Conservation (phyloP, 2,329 filamentous ascomycete species). For the Shiraia bambusicola region DNA sequence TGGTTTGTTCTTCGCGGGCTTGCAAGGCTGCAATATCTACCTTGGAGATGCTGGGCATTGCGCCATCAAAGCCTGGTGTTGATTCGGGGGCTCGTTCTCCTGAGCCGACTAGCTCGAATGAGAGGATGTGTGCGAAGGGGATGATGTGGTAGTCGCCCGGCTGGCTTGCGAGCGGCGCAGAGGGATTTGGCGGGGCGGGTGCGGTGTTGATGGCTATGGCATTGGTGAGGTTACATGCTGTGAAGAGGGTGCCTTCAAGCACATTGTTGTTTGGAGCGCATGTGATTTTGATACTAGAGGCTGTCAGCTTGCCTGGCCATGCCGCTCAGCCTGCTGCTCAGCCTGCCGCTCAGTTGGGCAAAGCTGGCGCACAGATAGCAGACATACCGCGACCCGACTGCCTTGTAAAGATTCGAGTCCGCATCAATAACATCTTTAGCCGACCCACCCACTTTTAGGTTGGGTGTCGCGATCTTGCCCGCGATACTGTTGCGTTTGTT, state of each 20-base stretch:
- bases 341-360: neutral
- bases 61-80: conserved; percentile 48
- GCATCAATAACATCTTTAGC: conserved; percentile 51
- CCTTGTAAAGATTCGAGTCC: conserved; percentile 59
- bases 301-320: conserved; percentile 13
- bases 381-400: conserved; percentile 62
- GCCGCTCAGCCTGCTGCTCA: too few species aligned
- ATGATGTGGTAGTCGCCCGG: conserved; percentile 62
- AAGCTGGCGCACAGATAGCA: neutral
- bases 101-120: conserved; percentile 55
- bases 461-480: conserved; percentile 55
- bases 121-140: conserved; percentile 60
- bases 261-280: conserved; percentile 55
- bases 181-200: conserved; percentile 46
- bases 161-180: conserved; percentile 42
- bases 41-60: conserved; percentile 49
- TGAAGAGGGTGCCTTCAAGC: conserved; percentile 64
- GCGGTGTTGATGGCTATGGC: conserved; percentile 62
- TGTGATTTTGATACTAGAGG: conserved; percentile 58
- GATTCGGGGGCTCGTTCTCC: conserved; percentile 39
- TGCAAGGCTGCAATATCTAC: conserved; percentile 59
- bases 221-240: conserved; percentile 61
- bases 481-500: conserved; percentile 59
- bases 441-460: conserved; percentile 46
- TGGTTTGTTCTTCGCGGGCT: conserved; percentile 57